Percentiles rank a stretch among this genome's conserved stretches.
These are phyloP conservation scores for Russula ochroleuca DNA, from an alignment of 768 basidiomycete species.

Conservation along the genomic window DNA sequence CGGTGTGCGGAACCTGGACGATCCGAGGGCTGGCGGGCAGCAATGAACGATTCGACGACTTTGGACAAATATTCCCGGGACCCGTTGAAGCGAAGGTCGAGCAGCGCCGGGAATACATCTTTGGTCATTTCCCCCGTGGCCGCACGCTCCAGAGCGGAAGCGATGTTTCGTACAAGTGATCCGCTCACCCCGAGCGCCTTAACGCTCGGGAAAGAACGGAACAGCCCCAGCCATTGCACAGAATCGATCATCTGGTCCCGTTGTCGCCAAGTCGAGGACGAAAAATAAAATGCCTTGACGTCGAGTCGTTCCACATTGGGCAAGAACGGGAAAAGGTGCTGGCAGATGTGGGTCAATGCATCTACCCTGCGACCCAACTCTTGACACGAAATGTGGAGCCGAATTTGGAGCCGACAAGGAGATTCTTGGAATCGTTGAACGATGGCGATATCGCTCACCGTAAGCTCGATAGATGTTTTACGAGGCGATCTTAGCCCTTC, in stretches of 20 bases:
- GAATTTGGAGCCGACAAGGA: background rate
- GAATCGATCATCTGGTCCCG: background rate
- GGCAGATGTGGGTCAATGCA: background rate
- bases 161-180: background rate
- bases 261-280: background rate
- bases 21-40: background rate
- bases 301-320: background rate
- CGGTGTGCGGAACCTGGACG: background rate
- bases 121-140: background rate
- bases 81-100: background rate
- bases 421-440: background rate
- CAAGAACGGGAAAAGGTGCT: background rate
- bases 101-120: background rate
- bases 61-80: background rate
- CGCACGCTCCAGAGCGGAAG: background rate
- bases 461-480: background rate
- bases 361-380: conserved; percentile 2
- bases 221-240: conserved; percentile 1
- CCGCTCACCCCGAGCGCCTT: background rate
- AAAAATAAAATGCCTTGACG: background rate
- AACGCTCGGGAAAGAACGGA: background rate
- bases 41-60: background rate
- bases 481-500: background rate
- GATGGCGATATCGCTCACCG: background rate
- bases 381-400: background rate